Base-by-base conservation (phyloP, 2,329 filamentous ascomycete species). In the Alternaria brassicicola region DNA sequence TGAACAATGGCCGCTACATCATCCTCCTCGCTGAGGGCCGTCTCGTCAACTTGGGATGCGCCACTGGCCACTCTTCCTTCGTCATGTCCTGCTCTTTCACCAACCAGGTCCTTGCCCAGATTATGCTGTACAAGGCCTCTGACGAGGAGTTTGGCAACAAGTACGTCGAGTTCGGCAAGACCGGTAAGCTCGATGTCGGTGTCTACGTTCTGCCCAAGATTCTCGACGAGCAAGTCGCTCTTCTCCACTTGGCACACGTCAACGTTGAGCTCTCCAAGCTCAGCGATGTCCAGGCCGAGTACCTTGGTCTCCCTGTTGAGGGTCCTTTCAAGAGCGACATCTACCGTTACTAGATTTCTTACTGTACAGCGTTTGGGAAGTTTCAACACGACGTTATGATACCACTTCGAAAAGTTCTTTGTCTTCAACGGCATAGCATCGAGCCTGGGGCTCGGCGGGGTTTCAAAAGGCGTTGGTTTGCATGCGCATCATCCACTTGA, bases 11-110 rank as follows among this genome's bases (percentile, higher is more conserved):
- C 83, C 89, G 91, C 76, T 90, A 98, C 88, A 93, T 99, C 86
- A 96, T 99, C 83, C 93, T 99, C 76, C 89, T 99, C 67, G 95
- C 95, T 66, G 95, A 98, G 86, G 95, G 95, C 73, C 94, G 95
- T 86, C 91, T 99, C 68, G 95, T 99, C 85, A 99, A 99, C 90
- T 87, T 99, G 74, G 95, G 95, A 82, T 99, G 95, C 83, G 95
- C 95, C 79, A 99, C 95, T 67, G 95, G 95, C 72, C 95, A 99
- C 90, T 97, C 93, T 71, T 98, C 94, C 52, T 99, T 99, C 83
- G 95, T 99, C 86, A 98, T 99, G 95, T 97, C 93, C 75, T 99
- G 95, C 90, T 98, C 94, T 67, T 99, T 99, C 90, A 96, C 93
- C 88, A 99, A 99, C 90, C 95, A 99, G 88, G 95, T 98, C 75